phyloP scores from a whole-genome alignment of 805 yeast genomes.

The Starmerella apis region DNA sequence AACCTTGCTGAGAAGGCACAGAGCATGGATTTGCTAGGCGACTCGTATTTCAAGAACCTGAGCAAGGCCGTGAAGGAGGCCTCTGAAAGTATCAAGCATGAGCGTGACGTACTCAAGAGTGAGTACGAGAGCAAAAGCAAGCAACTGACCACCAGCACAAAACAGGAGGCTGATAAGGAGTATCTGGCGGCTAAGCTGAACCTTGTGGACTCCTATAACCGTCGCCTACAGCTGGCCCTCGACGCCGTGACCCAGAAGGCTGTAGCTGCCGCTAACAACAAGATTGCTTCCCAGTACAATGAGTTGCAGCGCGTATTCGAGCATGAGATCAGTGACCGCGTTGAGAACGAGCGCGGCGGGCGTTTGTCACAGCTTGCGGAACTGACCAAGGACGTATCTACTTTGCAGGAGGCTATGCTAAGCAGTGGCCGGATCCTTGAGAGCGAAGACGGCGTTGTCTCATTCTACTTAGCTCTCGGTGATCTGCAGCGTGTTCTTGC shows the following conservation, averaged over 20 bases:
- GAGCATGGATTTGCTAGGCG: slow-evolving; percentile 16
- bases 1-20: slow-evolving; percentile 21
- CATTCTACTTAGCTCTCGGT: slow-evolving; percentile 38
- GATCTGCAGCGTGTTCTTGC: slow-evolving; percentile 37
- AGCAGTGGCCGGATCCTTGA: slow-evolving; percentile 34
- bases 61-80: slow-evolving; percentile 18
- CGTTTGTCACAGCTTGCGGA: slow-evolving; percentile 60
- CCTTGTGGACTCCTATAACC: slow-evolving; percentile 50
- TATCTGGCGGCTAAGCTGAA: slow-evolving; percentile 40
- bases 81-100: slow-evolving; percentile 10
- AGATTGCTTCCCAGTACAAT: slow-evolving; percentile 53
- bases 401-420: slow-evolving; percentile 37
- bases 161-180: slow-evolving; percentile 22
- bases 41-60: slow-evolving; percentile 12
- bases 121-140: slow-evolving; percentile 10
- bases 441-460: slow-evolving; percentile 35
- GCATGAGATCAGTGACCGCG: slow-evolving; percentile 44
- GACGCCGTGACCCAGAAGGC: slow-evolving; percentile 56
- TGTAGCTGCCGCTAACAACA: slow-evolving; percentile 62
- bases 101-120: slow-evolving; percentile 13
- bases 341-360: slow-evolving; percentile 68
- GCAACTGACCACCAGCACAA: slow-evolving; percentile 8
- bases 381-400: slow-evolving; percentile 48
- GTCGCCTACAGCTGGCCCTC: slow-evolving; percentile 52
- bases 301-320: slow-evolving; percentile 61